phyloP scores from a whole-genome alignment of 2,329 filamentous ascomycete genomes.

The Alternaria metachromatica region DNA sequence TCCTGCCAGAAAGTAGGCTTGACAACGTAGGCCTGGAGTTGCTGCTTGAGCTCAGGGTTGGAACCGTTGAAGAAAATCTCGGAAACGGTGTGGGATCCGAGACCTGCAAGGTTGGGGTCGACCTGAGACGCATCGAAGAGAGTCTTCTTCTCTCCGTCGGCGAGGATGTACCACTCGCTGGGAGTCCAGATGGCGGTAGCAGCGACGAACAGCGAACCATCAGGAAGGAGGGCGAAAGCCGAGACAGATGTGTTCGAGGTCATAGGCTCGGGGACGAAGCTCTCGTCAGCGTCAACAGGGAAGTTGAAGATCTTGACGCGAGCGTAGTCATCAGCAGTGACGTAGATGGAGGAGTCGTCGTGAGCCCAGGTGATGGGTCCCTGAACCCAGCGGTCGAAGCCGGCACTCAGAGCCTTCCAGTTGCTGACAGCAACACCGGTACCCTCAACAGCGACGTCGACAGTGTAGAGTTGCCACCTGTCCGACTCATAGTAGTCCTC shows the following conservation, averaged over 20 bases:
- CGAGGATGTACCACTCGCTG: constrained; percentile 38
- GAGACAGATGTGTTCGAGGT: constrained; percentile 51
- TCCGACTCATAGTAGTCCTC: constrained; percentile 79
- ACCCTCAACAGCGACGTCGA: constrained; percentile 34
- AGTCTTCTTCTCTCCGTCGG: constrained; percentile 43
- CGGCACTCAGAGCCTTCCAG: constrained; percentile 38
- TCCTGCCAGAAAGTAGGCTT: constrained; percentile 69
- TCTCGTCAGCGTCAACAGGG: constrained; percentile 63
- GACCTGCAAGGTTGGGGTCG: constrained; percentile 68
- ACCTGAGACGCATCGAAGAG: constrained; percentile 68
- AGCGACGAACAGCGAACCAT: constrained; percentile 59
- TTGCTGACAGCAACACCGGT: constrained; percentile 34
- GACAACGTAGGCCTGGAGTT: constrained; percentile 72
- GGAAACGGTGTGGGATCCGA: constrained; percentile 67
- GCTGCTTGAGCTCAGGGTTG: constrained; percentile 58
- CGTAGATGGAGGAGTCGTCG: constrained; percentile 41
- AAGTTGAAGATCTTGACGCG: constrained; percentile 64
- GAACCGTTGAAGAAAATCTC: constrained; percentile 75
- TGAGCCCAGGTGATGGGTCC: constrained; percentile 40
- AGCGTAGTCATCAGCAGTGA: constrained; percentile 44
- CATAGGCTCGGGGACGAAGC: constrained; percentile 50
- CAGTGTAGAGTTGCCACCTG: constrained; percentile 60
- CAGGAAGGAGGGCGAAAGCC: constrained; percentile 63
- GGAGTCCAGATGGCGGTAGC: constrained; percentile 42
- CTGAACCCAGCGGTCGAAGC: constrained; percentile 41